Evolutionary conservation across 805 yeast genomes (phyloP), one percentile per base, ranked within the genome.

Genomic region (Candida odintsovae): DNA sequence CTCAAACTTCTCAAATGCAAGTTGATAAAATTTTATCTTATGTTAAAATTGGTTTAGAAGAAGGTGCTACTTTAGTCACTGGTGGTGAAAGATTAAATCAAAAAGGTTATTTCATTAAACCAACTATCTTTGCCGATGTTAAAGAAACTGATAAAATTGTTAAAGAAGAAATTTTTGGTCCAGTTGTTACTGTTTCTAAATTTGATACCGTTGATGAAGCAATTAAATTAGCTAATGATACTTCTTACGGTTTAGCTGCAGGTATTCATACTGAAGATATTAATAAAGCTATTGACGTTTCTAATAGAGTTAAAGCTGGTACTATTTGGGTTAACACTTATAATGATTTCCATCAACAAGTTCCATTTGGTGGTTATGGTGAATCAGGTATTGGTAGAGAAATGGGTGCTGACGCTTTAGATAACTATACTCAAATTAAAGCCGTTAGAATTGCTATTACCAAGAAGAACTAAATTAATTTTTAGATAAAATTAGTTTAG

Each of bases 281-380:
- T 54, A 77, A 77, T 71, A 83, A 82, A 61, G 90, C 95, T 33
- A 72, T 85, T 57, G 79, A 79, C 47, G 90, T 87, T 52, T 75
- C 96, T 38, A 75, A 77, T 68, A 79, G 80, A 64, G 69, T 90
- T 47, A 79, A 82, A 59, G 84, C 96, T 50, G 98, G 98, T 63
- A 86, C 92, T 48, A 81, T 90, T 55, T 92, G 96, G 92, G 78
- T 90, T 56, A 90, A 90, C 79, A 80, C 90, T 49, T 83, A 88
- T 69, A 90, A 90, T 69, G 94, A 87, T 63, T 83, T 89, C 77
- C 90, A 90, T 68, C 83, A 75, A 61, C 75, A 78, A 66, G 85
- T 90, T 67, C 97, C 97, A 61, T 90, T 90, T 67, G 97, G 97
- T 59, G 97, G 97, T 40, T 86, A 75, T 73, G 88, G 88, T 67